These are phyloP conservation scores for Hericium alpestre DNA, from an alignment of 768 basidiomycete species.

Conservation along the genomic window DNA sequence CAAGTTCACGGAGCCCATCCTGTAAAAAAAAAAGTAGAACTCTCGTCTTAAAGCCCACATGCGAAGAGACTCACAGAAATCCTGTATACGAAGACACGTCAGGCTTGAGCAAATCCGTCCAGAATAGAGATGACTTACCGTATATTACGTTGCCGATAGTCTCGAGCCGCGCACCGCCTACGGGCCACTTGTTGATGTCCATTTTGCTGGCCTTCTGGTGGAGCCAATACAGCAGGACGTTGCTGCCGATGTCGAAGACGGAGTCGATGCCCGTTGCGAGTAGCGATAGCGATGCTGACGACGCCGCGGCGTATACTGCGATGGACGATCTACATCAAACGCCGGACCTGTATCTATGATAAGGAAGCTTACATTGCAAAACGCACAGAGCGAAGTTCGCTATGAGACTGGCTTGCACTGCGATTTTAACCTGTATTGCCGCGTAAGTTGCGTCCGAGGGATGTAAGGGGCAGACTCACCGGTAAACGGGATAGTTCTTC, in stretches of 20 bases:
- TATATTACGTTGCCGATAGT: slow-evolving; percentile 86
- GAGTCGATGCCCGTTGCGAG: slow-evolving; percentile 88
- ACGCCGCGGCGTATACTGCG: slow-evolving; percentile 85
- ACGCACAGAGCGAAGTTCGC: slow-evolving; percentile 65
- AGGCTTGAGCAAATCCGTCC: slow-evolving; percentile 5
- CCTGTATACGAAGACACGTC: slow-evolving; percentile 24
- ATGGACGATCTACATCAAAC: slow-evolving; percentile 2
- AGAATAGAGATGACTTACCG: slow-evolving; percentile 31
- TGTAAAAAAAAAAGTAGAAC: slow-evolving; percentile 20
- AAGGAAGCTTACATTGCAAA: slow-evolving; percentile 46
- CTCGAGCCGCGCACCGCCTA: slow-evolving; percentile 81
- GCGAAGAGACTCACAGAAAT: slow-evolving; percentile 28
- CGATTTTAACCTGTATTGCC: slow-evolving; percentile 65
- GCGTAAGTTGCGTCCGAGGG: neutral
- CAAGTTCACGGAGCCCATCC: slow-evolving; percentile 88
- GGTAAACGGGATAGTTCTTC: slow-evolving; percentile 58
- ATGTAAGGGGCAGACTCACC: slow-evolving; percentile 29
- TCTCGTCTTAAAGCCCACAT: neutral
- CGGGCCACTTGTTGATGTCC: slow-evolving; percentile 84
- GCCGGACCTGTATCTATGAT: neutral
- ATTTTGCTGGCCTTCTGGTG: slow-evolving; percentile 62
- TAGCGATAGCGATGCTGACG: slow-evolving; percentile 72
- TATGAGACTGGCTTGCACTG: slow-evolving; percentile 73
- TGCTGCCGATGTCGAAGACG: slow-evolving; percentile 75
- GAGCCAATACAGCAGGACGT: slow-evolving; percentile 69